These are phyloP conservation scores for Solanum sejunctum DNA, from an alignment of 257 asterid species.

Conservation along the genomic window DNA sequence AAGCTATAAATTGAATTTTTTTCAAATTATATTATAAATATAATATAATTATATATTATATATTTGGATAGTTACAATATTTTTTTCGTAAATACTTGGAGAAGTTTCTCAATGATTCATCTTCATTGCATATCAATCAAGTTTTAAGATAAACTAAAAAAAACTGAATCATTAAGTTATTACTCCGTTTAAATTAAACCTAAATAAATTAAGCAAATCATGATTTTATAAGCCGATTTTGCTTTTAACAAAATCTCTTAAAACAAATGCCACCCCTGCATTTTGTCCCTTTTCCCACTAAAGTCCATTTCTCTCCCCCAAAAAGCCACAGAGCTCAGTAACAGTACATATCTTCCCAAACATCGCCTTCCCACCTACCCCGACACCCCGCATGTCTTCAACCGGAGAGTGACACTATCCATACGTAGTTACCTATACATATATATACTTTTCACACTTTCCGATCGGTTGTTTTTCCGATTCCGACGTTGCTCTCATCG, in stretches of 20 bases:
- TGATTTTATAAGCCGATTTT: too few species aligned
- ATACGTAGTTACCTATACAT: not conserved
- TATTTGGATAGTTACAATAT: too few species aligned
- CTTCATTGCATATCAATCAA: too few species aligned
- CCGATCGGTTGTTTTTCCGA: not conserved
- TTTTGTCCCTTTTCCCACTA: not conserved
- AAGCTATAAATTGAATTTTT: too few species aligned
- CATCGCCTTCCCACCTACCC: not conserved
- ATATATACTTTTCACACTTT: not conserved
- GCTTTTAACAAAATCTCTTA: not conserved
- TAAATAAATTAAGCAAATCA: too few species aligned
- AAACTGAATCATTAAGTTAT: too few species aligned
- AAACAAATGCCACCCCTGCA: not conserved
- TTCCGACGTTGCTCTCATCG: not conserved
- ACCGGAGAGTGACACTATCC: not conserved
- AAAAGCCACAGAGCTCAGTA: not conserved
- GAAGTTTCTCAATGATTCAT: too few species aligned
- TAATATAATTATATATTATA: too few species aligned
- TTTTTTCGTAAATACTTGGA: too few species aligned
- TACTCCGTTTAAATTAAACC: too few species aligned
- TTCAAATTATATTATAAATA: too few species aligned
- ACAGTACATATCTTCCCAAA: not conserved
- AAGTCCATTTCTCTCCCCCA: not conserved
- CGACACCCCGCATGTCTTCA: not conserved
- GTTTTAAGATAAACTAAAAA: too few species aligned